Evolutionary conservation across 2,329 filamentous ascomycete genomes (phyloP), one percentile per base, ranked within the genome.

Genomic region (Fonsecaea nubica): DNA sequence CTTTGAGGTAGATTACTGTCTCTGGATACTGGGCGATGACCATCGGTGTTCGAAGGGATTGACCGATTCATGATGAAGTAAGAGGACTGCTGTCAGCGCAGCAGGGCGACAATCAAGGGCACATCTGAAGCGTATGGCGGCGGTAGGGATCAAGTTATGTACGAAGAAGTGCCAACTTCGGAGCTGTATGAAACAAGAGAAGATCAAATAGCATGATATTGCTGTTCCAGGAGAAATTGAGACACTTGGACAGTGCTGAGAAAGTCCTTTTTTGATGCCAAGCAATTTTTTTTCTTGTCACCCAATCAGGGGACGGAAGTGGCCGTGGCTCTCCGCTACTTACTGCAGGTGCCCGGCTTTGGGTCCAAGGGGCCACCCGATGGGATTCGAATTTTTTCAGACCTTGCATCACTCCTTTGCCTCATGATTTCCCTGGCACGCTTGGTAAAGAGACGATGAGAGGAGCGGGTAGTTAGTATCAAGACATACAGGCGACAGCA

Each of bases 1-100:
- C 77, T 80, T 50, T 77, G 75, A 58, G 78, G 78, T 64, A 79
- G 70, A 58, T 73, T 33, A 52, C 63, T 53, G 64, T 54, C 60
- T 40, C 62, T 67, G 25, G 66, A 63, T 32, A 58, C 35, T 3
- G 62, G 66, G 18, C 66, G 63, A 50, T 50, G 58, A 33, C 58
- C 59, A 38, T 70, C 60, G 18, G 21, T 50, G 25, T 35, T 58
- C 13, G 61, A 30, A 3, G 68, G 52, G 18, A 53, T 48, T 33
- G 65, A 58, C 55, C 54, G 50, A 54, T 42, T 57, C 66, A 72
- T 72, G 48, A 53, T 62, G 30, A 55, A 64, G 58, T 25, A 35
- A 57, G 56, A 53, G 36, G 38, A 57, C 42, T 62, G 62, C 65
- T 53, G 65, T 63, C 36, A n/a, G n/a, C 18, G 40, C 65, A 68